A percentile compares a stretch with the other conserved stretches of the same genome.
phyloP scores from a whole-genome alignment of 768 basidiomycete genomes.

The Boletus tomentosulus region DNA sequence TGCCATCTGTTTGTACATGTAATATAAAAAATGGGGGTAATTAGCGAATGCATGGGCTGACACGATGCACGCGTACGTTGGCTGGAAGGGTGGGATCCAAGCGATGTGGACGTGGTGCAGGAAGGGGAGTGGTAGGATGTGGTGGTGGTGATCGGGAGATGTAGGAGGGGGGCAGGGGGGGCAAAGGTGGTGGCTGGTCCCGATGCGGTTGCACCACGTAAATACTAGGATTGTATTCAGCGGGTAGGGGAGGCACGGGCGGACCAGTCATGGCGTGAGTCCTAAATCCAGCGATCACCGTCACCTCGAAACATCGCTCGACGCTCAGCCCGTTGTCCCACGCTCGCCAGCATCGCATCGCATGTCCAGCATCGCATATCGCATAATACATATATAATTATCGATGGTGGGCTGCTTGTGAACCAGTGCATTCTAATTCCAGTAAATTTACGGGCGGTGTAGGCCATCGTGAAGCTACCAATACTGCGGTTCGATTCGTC shows the following conservation, averaged over 20 bases:
- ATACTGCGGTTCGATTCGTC: no score
- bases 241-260: slow-evolving; percentile 29
- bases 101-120: slow-evolving; percentile 64
- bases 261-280: slow-evolving; percentile 18
- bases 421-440: no score
- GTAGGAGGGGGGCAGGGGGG: slow-evolving; percentile 44
- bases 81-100: slow-evolving; percentile 56
- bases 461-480: no score
- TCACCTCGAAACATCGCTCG: background rate
- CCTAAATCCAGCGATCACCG: no score
- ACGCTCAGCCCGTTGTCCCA: background rate
- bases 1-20: slow-evolving; percentile 52
- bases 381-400: no score
- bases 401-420: no score
- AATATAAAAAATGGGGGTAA: slow-evolving; percentile 19
- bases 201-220: slow-evolving; percentile 4
- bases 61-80: slow-evolving; percentile 41
- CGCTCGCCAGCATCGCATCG: background rate
- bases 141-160: slow-evolving; percentile 22
- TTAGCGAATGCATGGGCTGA: slow-evolving; percentile 11
- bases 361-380: no score
- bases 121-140: slow-evolving; percentile 49
- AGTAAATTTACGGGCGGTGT: no score
- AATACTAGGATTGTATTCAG: background rate
- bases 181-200: slow-evolving; percentile 42